phyloP scores from a whole-genome alignment of 164 flowering plant genomes.

The Echeveria elegans region DNA sequence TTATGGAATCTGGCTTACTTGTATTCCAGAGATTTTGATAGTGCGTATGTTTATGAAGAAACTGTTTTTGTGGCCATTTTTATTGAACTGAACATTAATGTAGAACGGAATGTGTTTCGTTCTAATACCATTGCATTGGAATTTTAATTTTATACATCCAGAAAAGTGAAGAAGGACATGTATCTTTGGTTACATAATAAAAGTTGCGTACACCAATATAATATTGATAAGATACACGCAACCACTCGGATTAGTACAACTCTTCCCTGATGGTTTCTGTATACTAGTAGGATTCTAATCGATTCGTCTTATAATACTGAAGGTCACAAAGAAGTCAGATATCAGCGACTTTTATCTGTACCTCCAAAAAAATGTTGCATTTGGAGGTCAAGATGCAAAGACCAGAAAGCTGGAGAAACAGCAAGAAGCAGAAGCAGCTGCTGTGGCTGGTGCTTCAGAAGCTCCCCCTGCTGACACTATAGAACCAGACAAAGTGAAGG shows the following conservation, averaged over 20 bases:
- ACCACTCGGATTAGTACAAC: neutral
- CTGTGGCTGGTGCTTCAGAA: constrained; percentile 9
- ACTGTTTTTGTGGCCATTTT: neutral
- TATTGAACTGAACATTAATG: too few species aligned
- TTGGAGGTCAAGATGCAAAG: constrained; percentile 33
- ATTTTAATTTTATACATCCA: neutral
- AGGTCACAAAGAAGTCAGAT: constrained; percentile 83
- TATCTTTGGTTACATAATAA: neutral
- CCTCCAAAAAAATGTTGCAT: constrained; percentile 64
- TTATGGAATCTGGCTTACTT: neutral
- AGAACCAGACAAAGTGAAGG: constrained; percentile 16
- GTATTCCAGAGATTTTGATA: neutral
- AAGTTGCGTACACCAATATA: neutral
- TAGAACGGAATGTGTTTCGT: neutral
- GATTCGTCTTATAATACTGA: neutral
- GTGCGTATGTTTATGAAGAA: neutral
- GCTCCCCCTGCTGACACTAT: constrained; percentile 9
- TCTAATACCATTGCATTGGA: neutral
- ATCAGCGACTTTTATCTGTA: constrained; percentile 69
- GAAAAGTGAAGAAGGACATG: neutral
- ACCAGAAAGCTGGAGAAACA: constrained; percentile 15
- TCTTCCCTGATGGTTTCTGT: neutral
- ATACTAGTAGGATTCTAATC: neutral
- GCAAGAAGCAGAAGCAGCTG: constrained; percentile 7
- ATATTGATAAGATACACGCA: neutral